Percentiles rank a stretch among this genome's conserved stretches.
phyloP scores from a whole-genome alignment of 2,329 filamentous ascomycete genomes.

The Aplosporella prunicola region DNA sequence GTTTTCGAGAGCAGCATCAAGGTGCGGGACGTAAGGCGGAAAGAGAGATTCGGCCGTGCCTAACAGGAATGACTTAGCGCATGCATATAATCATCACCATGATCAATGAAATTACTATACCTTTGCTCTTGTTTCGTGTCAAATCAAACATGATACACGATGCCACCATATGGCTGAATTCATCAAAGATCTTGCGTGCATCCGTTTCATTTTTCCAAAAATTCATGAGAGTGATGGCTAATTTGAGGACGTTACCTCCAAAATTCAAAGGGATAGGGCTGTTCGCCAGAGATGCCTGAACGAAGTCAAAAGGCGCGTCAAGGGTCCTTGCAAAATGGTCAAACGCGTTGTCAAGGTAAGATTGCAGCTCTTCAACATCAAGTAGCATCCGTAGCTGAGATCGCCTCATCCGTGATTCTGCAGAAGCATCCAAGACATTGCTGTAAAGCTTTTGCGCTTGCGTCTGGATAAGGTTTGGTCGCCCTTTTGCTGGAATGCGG shows the following conservation, averaged over 20 bases:
- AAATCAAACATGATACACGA: slow-evolving; percentile 44
- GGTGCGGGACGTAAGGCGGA: slow-evolving; percentile 33
- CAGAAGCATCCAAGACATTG: slow-evolving; percentile 33
- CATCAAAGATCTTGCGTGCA: slow-evolving; percentile 31
- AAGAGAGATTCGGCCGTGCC: slow-evolving; percentile 31
- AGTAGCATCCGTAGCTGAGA: slow-evolving; percentile 39
- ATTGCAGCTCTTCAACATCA: slow-evolving; percentile 37
- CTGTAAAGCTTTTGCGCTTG: slow-evolving; percentile 40
- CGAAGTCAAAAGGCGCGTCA: slow-evolving; percentile 43
- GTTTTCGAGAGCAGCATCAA: slow-evolving; percentile 34
- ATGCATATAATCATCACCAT: background rate
- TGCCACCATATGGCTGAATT: slow-evolving; percentile 40
- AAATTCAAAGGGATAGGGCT: slow-evolving; percentile 41
- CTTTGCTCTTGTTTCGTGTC: slow-evolving; percentile 27
- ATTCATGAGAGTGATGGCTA: slow-evolving; percentile 35
- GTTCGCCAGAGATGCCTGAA: slow-evolving; percentile 35
- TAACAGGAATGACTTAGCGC: background rate
- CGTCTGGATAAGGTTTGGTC: slow-evolving; percentile 40
- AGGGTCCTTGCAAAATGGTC: slow-evolving; percentile 40
- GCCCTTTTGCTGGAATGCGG: slow-evolving; percentile 38
- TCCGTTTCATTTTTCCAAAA: slow-evolving; percentile 14
- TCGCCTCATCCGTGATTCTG: slow-evolving; percentile 32
- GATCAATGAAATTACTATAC: slow-evolving; percentile 9
- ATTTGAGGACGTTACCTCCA: slow-evolving; percentile 41
- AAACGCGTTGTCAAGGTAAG: slow-evolving; percentile 41